Conservation (phyloP, 345 rosid species). For the Odontarrhena argentea region DNA sequence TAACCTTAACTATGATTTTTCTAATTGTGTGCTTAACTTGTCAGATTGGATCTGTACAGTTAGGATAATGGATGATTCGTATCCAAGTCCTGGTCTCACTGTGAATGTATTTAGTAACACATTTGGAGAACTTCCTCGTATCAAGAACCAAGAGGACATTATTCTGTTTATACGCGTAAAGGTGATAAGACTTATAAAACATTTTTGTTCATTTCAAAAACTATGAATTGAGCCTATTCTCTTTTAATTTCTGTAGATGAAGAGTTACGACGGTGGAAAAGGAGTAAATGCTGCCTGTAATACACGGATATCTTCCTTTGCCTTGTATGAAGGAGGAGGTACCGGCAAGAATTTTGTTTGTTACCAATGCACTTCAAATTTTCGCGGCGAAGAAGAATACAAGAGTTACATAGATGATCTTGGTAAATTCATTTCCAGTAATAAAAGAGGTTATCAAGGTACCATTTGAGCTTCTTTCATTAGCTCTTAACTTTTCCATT, state of each 20-base stretch:
- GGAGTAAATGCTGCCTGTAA: constrained; percentile 59
- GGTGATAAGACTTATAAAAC: constrained; percentile 45
- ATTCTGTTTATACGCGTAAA: constrained; percentile 55
- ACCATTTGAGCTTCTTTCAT: constrained; percentile 15
- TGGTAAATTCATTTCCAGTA: constrained; percentile 49
- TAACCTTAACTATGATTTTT: too few relatives aligned
- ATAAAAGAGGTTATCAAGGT: constrained; percentile 52
- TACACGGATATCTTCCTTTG: constrained; percentile 65
- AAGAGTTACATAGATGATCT: constrained; percentile 49
- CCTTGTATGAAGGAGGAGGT: constrained; percentile 51
- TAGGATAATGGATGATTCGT: constrained; percentile 59
- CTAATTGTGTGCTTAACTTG: constrained; percentile 2
- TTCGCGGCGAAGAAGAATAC: constrained; percentile 49
- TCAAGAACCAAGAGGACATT: constrained; percentile 57
- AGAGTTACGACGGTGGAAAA: constrained; percentile 25
- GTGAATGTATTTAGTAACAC: constrained; percentile 52
- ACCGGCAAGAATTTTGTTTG: constrained; percentile 48
- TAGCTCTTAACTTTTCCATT: not conserved
- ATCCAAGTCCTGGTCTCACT: constrained; percentile 47
- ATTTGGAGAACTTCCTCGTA: constrained; percentile 53
- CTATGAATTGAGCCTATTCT: not conserved
- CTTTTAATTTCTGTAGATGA: constrained; percentile 20
- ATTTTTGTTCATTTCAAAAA: too few relatives aligned
- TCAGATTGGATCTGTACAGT: constrained; percentile 62
- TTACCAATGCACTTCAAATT: constrained; percentile 62